Evolutionary conservation across 306 rosid genomes (phyloP), one percentile per base, ranked within the genome.

Genomic region (Ziziphus jujuba): DNA sequence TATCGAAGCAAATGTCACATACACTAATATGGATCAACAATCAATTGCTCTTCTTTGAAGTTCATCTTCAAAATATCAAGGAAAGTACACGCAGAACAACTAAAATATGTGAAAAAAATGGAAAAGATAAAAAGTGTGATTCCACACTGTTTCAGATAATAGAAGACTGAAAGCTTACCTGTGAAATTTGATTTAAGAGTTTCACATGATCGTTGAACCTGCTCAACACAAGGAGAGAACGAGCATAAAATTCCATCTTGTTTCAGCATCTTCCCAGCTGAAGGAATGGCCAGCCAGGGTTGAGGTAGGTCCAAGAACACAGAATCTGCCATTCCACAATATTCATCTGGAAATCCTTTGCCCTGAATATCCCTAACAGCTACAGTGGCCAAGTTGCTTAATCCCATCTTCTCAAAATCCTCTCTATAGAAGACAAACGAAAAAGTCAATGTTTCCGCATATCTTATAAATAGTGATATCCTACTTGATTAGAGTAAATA

Each of bases 231-330:
- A 0, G 98, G 98, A 55, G 89, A 87, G 77, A 89, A 92, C 8
- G 98, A 92, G 75, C 98, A 89, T 33, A 92, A 47, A 3, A 82
- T 59, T 36, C 81, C 95, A 64, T 92, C 98, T 48, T 74, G 84
- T 75, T 82, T 89, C 75, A 92, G 69, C 89, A 85, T 81, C 55
- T 80, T 89, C 44, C 70, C 87, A 7, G 86, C 96, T 7, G 95
- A 92, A 79, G 95, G 89, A 74, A 89, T 89, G 28, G 88, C 90
- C 35, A 89, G 77, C 95, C 96, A 92, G 25, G 98, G 96, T 72
- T 92, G 96, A 71, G 95, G 98, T 61, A 92, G 84, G 79, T 92
- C 98, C 75, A 92, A 79, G 82, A 89, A 92, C 66, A 85, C 81
- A 8, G 96, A 73, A 59, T 92, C 96, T 17, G 82, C 90, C 76